These are phyloP conservation scores for Closterium sp. DNA, from an alignment of 139 green algal species.

Conservation along the genomic window DNA sequence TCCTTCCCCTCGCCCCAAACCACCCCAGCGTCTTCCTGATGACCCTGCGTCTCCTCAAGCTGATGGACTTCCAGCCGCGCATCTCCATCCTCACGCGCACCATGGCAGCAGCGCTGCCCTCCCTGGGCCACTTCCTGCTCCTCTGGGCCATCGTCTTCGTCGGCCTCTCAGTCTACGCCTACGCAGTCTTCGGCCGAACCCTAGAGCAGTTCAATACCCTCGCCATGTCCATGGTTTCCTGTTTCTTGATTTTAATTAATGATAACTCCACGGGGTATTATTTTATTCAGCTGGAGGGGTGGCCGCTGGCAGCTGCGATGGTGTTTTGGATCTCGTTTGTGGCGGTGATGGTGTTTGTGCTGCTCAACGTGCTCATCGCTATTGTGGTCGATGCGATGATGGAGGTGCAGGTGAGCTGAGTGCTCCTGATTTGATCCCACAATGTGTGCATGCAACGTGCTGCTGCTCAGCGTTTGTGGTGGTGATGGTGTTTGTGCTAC, in stretches of 20 bases:
- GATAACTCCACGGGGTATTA: neutral
- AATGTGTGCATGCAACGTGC: too few relatives aligned
- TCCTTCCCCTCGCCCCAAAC: neutral
- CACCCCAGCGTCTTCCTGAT: neutral
- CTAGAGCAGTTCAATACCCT: neutral
- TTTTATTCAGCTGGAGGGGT: conserved; percentile 58
- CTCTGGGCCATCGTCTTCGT: conserved; percentile 8
- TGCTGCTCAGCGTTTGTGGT: conserved; percentile 60
- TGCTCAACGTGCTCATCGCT: conserved; percentile 81
- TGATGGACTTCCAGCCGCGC: conserved; percentile 5
- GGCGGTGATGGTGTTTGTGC: conserved; percentile 83
- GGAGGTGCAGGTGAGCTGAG: conserved; percentile 20
- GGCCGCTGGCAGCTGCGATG: conserved; percentile 63
- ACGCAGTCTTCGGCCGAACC: neutral
- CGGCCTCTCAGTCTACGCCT: neutral
- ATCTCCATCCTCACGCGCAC: conserved; percentile 3
- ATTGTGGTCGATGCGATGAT: conserved; percentile 27
- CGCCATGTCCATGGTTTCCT: neutral
- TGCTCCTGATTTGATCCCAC: too few relatives aligned
- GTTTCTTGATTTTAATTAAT: neutral
- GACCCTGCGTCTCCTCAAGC: neutral
- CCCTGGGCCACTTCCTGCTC: conserved; percentile 1
- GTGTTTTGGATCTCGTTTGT: conserved; percentile 85
- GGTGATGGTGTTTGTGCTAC: conserved; percentile 84
- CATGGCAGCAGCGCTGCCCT: neutral